Conservation (phyloP, 1,139 yeast genomes). For the Suhomyces terraborum region DNA sequence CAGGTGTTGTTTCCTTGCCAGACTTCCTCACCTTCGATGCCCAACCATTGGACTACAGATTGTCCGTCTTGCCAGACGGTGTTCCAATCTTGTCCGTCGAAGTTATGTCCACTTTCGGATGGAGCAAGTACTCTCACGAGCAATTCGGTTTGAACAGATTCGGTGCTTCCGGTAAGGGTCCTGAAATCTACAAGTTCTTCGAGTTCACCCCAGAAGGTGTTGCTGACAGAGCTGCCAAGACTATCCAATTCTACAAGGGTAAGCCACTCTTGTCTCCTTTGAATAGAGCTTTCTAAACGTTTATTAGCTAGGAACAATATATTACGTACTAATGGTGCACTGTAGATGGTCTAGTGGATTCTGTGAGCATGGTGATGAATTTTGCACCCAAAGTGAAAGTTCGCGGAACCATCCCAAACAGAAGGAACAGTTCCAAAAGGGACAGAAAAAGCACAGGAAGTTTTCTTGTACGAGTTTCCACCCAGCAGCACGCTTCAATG, state of each 20-base stretch:
- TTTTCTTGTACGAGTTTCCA: too few relatives aligned
- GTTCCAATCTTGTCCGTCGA: conserved; percentile 93
- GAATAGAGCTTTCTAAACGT: conserved; percentile 65
- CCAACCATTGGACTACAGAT: conserved; percentile 77
- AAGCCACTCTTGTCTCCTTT: conserved; percentile 72
- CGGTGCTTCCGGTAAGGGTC: conserved; percentile 96
- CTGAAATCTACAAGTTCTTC: conserved; percentile 78
- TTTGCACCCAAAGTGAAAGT: background rate
- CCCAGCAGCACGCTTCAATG: too few relatives aligned
- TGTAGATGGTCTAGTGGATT: background rate
- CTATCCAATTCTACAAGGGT: conserved; percentile 84
- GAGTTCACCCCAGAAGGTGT: conserved; percentile 94
- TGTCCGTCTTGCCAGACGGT: conserved; percentile 91
- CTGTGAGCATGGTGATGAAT: too few relatives aligned
- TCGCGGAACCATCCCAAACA: too few relatives aligned
- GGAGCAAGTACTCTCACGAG: conserved; percentile 96
- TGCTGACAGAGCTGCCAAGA: conserved; percentile 81
- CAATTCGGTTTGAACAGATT: conserved; percentile 95
- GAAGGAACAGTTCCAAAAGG: too few relatives aligned
- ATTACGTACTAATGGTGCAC: conserved; percentile 6
- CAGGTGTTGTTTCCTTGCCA: conserved; percentile 88
- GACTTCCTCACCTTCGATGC: conserved; percentile 88
- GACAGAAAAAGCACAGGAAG: too few relatives aligned
- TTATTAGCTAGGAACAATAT: background rate
- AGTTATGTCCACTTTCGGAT: conserved; percentile 88